Conservation (phyloP, 2,329 filamentous ascomycete species). For the Stachybotrys elegans region DNA sequence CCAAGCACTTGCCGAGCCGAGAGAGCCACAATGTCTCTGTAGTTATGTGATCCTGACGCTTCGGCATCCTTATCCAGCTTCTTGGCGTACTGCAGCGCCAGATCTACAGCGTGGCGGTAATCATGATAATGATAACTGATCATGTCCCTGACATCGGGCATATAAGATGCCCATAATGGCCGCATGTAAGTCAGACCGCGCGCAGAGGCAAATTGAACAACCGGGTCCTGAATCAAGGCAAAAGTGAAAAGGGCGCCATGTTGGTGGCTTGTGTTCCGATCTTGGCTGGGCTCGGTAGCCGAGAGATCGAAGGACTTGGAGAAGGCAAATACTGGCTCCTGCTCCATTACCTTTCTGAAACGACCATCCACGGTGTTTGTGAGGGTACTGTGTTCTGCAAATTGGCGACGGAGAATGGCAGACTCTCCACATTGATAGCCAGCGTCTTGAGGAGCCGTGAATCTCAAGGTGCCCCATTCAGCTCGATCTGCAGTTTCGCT, state of each 20-base stretch:
- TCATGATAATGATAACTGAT: constrained; percentile 73
- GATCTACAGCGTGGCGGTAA: constrained; percentile 54
- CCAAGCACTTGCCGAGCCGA: constrained; percentile 78
- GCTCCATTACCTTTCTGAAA: constrained; percentile 67
- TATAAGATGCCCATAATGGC: constrained; percentile 76
- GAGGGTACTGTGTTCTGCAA: constrained; percentile 62
- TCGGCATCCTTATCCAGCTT: constrained; percentile 68
- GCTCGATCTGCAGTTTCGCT: constrained; percentile 69
- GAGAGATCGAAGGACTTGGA: constrained; percentile 55
- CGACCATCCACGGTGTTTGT: constrained; percentile 60
- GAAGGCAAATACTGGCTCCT: constrained; percentile 80
- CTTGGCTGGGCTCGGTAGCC: constrained; percentile 11
- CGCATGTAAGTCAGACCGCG: constrained; percentile 73
- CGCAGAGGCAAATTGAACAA: constrained; percentile 73
- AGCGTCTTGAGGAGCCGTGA: constrained; percentile 64
- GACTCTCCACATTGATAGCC: constrained; percentile 69
- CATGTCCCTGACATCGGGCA: constrained; percentile 56
- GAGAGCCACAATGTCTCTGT: constrained; percentile 71
- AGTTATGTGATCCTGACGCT: constrained; percentile 67
- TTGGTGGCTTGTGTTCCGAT: background rate
- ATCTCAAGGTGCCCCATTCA: constrained; percentile 80
- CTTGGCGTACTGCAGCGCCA: constrained; percentile 69
- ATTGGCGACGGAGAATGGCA: constrained; percentile 58
- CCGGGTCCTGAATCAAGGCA: constrained; percentile 70
- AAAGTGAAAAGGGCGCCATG: constrained; percentile 68